Evolutionary conservation across 495 filamentous ascomycete genomes (phyloP).

Genomic region (Aspergillus hancockii): DNA sequence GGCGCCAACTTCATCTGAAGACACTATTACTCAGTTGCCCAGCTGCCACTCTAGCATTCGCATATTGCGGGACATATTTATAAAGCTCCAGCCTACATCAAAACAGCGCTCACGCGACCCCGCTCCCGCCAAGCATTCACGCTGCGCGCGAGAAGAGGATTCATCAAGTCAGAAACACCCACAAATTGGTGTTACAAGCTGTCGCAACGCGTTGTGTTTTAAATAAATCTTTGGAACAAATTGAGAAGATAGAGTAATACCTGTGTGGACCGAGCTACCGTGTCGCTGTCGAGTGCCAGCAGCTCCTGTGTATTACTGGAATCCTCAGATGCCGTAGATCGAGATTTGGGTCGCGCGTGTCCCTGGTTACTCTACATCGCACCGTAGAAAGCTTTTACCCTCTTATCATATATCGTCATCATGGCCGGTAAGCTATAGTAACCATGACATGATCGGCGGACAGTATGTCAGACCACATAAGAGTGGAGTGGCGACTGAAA

Average conservation of each 20-base stretch:
- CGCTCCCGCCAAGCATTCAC: constrained; percentile 32
- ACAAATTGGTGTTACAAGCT: constrained; percentile 7
- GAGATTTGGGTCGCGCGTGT: constrained; percentile 34
- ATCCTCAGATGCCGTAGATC: constrained; percentile 48
- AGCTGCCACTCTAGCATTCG: constrained; percentile 1
- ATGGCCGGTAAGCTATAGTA: constrained; percentile 54
- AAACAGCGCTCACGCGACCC: constrained; percentile 34
- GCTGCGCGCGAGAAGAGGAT: constrained; percentile 17
- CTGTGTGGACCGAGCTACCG: constrained; percentile 31
- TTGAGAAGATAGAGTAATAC: constrained; percentile 41
- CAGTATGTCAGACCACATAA: constrained; percentile 9
- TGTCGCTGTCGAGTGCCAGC: constrained; percentile 36
- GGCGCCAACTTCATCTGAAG: constrained; percentile 2
- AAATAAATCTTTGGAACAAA: constrained; percentile 24
- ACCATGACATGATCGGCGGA: constrained; percentile 16
- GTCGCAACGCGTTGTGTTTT: constrained; percentile 12
- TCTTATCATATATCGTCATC: constrained; percentile 26
- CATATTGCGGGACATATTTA: not conserved
- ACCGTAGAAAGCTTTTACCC: constrained; percentile 39
- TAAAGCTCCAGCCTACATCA: constrained; percentile 2
- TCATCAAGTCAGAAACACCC: constrained; percentile 10
- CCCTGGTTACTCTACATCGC: constrained; percentile 25
- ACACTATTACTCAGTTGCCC: not conserved
- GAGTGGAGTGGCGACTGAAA: constrained; percentile 13
- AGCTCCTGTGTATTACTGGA: constrained; percentile 47